Percentiles rank a stretch among this genome's conserved stretches.
Evolutionary conservation across 2,329 filamentous ascomycete species (phyloP).

Genomic region (Macrophomina phaseolina): DNA sequence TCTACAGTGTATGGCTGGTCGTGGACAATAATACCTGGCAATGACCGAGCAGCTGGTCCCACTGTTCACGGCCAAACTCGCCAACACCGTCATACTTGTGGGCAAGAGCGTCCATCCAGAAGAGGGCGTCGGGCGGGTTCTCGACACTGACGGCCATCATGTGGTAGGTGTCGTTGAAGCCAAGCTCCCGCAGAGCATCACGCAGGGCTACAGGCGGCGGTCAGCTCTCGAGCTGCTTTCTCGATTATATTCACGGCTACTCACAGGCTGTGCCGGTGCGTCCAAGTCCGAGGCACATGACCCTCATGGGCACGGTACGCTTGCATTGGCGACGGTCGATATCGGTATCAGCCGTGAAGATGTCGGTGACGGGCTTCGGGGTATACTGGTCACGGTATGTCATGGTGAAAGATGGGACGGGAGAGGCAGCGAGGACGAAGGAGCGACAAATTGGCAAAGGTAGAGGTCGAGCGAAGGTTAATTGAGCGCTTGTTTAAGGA

Average conservation of each 20-base stretch:
- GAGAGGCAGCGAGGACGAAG: background rate
- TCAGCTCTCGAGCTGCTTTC: conserved; percentile 30
- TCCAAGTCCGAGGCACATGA: conserved; percentile 72
- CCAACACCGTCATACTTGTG: conserved; percentile 68
- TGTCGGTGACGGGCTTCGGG: conserved; percentile 60
- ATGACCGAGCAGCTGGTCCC: conserved; percentile 54
- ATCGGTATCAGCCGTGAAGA: conserved; percentile 70
- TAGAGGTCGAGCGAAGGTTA: conserved; percentile 5
- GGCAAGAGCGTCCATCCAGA: conserved; percentile 73
- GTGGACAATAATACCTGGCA: conserved; percentile 39
- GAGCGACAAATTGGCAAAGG: conserved; percentile 8
- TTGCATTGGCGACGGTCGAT: conserved; percentile 70
- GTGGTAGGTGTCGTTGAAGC: conserved; percentile 31
- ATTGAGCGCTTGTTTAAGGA: conserved; percentile 16
- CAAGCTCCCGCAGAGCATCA: conserved; percentile 39
- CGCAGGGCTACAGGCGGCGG: conserved; percentile 58
- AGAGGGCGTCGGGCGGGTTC: conserved; percentile 69
- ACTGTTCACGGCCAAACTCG: conserved; percentile 47
- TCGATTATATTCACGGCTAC: conserved; percentile 43
- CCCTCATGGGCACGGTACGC: conserved; percentile 73
- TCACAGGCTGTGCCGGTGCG: conserved; percentile 73
- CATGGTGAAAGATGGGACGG: background rate
- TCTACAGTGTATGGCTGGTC: background rate
- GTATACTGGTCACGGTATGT: conserved; percentile 38
- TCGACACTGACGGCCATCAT: conserved; percentile 74